Evolutionary conservation across 2,329 filamentous ascomycete genomes (phyloP).

Genomic region (Didymella pinodella): DNA sequence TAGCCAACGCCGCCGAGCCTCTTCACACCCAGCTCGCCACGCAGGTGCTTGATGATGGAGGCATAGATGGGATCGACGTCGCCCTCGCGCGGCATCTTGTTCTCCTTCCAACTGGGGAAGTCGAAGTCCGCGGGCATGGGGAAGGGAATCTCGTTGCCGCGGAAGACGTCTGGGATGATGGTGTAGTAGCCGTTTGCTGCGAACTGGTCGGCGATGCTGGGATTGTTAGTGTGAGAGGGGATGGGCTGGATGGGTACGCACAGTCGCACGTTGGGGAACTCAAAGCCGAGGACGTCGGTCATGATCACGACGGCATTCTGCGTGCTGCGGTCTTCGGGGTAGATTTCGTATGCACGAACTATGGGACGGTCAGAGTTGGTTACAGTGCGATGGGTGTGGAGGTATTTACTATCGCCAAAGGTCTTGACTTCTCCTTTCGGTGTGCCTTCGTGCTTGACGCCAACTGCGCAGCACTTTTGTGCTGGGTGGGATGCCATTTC

Average conservation of each 20-base stretch:
- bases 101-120: slow-evolving; percentile 59
- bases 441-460: slow-evolving; percentile 62
- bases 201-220: slow-evolving; percentile 73
- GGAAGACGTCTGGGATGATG: slow-evolving; percentile 75
- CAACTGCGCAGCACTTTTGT: slow-evolving; percentile 57
- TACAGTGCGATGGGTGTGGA: background rate
- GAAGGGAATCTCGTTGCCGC: slow-evolving; percentile 67
- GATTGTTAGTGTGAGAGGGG: slow-evolving; percentile 3
- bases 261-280: slow-evolving; percentile 60
- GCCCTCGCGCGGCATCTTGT: slow-evolving; percentile 49
- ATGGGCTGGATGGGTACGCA: slow-evolving; percentile 9
- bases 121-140: slow-evolving; percentile 61
- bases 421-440: slow-evolving; percentile 58
- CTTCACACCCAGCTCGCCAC: slow-evolving; percentile 60
- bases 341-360: slow-evolving; percentile 65
- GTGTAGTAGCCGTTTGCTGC: slow-evolving; percentile 76
- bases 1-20: slow-evolving; percentile 73
- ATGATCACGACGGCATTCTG: slow-evolving; percentile 64
- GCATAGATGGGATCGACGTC: slow-evolving; percentile 63
- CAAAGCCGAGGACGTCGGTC: slow-evolving; percentile 65
- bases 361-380: slow-evolving; percentile 2
- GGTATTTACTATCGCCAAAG: slow-evolving; percentile 54
- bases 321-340: slow-evolving; percentile 61
- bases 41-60: slow-evolving; percentile 65
- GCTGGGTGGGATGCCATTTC: slow-evolving; percentile 63